Conservation (phyloP, 1,139 yeast genomes). For the Petasospora fabianii region DNA sequence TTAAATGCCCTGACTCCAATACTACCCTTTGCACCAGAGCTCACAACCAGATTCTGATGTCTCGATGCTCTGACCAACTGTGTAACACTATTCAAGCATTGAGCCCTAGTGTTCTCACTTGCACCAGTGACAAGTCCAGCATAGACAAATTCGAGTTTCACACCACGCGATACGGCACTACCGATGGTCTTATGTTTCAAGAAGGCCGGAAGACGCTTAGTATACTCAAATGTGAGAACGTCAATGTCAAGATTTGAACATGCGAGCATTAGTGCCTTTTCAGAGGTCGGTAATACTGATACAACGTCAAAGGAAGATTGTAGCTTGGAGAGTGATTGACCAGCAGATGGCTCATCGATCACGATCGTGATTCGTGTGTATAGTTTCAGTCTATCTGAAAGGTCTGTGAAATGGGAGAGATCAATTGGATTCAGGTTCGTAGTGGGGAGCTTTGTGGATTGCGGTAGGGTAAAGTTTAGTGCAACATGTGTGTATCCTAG, state of each 20-base stretch:
- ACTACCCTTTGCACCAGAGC: constrained; percentile 69
- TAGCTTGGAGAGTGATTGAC: constrained; percentile 63
- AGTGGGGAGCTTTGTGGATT: constrained; percentile 54
- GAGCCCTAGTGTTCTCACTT: constrained; percentile 44
- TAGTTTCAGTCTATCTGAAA: constrained; percentile 45
- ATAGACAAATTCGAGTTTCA: constrained; percentile 77
- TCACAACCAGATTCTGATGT: constrained; percentile 70
- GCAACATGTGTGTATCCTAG: constrained; percentile 76
- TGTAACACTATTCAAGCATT: constrained; percentile 66
- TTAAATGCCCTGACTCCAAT: constrained; percentile 59
- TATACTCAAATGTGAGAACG: constrained; percentile 67
- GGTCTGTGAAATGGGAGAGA: constrained; percentile 28
- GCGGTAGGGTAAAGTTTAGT: constrained; percentile 59
- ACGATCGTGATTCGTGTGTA: constrained; percentile 72
- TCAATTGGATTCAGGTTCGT: constrained; percentile 39
- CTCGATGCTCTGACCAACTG: constrained; percentile 82
- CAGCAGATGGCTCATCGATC: constrained; percentile 73
- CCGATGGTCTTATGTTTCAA: constrained; percentile 82
- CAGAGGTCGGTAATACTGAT: constrained; percentile 78
- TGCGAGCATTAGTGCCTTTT: constrained; percentile 72
- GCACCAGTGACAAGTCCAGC: constrained; percentile 39
- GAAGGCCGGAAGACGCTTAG: constrained; percentile 66
- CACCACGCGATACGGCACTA: constrained; percentile 78
- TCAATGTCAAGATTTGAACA: constrained; percentile 74
- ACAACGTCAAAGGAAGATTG: constrained; percentile 70